phyloP scores from a whole-genome alignment of 495 filamentous ascomycete genomes.

The Cetradonia linearis region DNA sequence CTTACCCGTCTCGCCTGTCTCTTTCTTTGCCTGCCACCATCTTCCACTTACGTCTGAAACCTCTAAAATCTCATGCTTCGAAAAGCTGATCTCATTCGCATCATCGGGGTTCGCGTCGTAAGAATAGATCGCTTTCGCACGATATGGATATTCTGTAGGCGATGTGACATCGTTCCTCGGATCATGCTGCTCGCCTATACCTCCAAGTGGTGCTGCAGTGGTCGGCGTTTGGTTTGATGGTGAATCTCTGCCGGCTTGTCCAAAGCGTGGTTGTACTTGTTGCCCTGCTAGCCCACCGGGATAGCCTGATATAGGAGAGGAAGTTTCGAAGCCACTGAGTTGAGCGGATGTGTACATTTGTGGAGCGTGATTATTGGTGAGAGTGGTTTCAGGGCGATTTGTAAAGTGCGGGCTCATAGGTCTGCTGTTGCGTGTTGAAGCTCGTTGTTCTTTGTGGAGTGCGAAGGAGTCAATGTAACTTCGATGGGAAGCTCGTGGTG shows the following conservation, averaged over 20 bases:
- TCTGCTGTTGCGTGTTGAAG: constrained; percentile 53
- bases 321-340: constrained; percentile 91
- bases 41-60: constrained; percentile 93
- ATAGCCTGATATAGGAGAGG: constrained; percentile 77
- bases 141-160: constrained; percentile 91
- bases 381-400: constrained; percentile 59
- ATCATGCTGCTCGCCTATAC: constrained; percentile 29
- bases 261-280: constrained; percentile 49
- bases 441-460: constrained; percentile 69
- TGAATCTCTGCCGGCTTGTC: constrained; percentile 27
- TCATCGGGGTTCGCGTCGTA: constrained; percentile 98
- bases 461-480: constrained; percentile 94
- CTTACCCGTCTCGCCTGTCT: constrained; percentile 84
- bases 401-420: constrained; percentile 38
- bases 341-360: constrained; percentile 98
- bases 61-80: constrained; percentile 92
- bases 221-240: constrained; percentile 31
- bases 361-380: constrained; percentile 59
- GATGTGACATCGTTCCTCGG: constrained; percentile 56
- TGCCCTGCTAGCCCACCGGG: constrained; percentile 52
- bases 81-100: constrained; percentile 94
- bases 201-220: constrained; percentile 26
- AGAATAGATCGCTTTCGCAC: constrained; percentile 94
- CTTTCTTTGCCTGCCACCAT: constrained; percentile 98
- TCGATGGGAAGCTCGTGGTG: constrained; percentile 76